Evolutionary conservation across 805 yeast species (phyloP).

Genomic region (Candida patagonica): DNA sequence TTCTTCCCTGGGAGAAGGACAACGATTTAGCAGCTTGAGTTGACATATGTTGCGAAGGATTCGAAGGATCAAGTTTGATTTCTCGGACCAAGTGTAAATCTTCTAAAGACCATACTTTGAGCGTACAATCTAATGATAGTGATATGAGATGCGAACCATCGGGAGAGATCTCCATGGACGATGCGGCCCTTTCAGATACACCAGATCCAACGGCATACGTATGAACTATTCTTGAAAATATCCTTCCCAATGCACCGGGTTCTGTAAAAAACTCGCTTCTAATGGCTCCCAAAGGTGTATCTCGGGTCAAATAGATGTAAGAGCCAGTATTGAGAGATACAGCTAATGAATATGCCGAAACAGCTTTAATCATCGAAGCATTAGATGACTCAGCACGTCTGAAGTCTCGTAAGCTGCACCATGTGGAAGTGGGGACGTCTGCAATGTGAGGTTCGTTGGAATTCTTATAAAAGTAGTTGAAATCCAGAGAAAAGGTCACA

Average conservation of each 20-base stretch:
- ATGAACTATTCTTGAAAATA: too few species aligned
- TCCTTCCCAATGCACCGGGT: constrained; percentile 9
- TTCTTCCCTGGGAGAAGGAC: constrained; percentile 1
- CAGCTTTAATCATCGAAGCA: constrained; percentile 45
- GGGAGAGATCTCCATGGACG: constrained; percentile 26
- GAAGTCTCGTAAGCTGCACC: constrained; percentile 65
- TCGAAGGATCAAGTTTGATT: constrained; percentile 1
- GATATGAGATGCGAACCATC: constrained; percentile 33
- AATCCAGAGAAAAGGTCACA: constrained; percentile 38
- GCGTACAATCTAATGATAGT: constrained; percentile 41
- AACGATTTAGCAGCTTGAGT: not conserved
- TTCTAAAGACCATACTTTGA: constrained; percentile 53
- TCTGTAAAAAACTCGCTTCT: constrained; percentile 30
- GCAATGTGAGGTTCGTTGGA: constrained; percentile 7
- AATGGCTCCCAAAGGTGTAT: constrained; percentile 25
- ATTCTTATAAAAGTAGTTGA: constrained; percentile 33
- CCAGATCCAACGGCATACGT: constrained; percentile 24
- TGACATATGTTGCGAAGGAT: not conserved
- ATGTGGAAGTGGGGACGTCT: constrained; percentile 26
- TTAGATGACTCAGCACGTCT: constrained; percentile 50
- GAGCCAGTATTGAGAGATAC: constrained; percentile 74
- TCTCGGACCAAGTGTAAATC: constrained; percentile 23
- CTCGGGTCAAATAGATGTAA: constrained; percentile 30
- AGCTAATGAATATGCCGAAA: constrained; percentile 38
- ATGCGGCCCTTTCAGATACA: constrained; percentile 29